Evolutionary conservation across 2,329 filamentous ascomycete genomes (phyloP).

Genomic region (Fusarium incarnatum): DNA sequence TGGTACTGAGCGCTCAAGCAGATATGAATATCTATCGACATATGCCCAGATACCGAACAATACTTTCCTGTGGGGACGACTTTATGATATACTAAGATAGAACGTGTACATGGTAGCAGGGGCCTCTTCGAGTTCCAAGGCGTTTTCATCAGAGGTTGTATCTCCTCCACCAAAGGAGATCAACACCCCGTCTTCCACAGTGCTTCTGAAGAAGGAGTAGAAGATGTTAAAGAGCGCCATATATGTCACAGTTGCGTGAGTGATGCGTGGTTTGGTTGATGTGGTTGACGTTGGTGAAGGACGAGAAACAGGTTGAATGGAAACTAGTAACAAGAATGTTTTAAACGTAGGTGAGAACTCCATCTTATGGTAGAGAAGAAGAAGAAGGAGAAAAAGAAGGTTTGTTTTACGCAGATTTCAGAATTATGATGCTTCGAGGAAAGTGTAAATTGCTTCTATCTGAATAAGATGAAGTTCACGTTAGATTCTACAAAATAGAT

Average conservation of each 20-base stretch:
- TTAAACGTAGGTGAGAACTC: accelerated
- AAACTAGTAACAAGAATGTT: too few species aligned
- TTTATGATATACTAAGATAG: accelerated
- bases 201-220: not conserved
- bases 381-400: too few species aligned
- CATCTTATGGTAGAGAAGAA: too few species aligned
- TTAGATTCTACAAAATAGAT: too few species aligned
- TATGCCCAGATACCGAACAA: not conserved
- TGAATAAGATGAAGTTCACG: too few species aligned
- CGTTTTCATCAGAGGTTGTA: not conserved
- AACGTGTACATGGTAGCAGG: not conserved
- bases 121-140: not conserved
- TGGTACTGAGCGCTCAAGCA: not conserved
- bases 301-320: too few species aligned
- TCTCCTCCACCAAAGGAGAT: not conserved
- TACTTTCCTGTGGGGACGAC: accelerated
- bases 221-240: not conserved
- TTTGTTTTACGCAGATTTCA: too few species aligned
- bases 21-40: accelerated
- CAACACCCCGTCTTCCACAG: not conserved
- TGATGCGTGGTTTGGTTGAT: not conserved
- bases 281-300: too few species aligned
- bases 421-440: too few species aligned
- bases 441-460: too few species aligned
- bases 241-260: accelerated